Base-by-base conservation (phyloP, 75 land plant species). In the Selaginella moellendorffii region DNA sequence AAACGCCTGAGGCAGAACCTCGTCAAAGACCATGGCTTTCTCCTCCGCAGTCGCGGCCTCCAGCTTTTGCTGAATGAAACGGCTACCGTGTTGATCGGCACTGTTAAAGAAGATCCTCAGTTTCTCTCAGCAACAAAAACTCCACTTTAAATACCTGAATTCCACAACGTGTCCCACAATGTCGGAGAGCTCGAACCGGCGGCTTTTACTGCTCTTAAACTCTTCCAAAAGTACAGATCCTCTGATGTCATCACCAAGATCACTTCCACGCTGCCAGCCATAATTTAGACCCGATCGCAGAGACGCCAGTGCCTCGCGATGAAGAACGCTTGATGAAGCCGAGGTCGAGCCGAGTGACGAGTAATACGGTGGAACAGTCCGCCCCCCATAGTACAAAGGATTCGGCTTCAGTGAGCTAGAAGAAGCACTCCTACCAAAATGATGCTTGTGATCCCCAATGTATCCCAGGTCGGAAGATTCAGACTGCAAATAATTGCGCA, bases 31-130 rank as follows among this genome's bases (percentile, higher is more conserved):
- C 76, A 80, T 82, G 24, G 68, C 68, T 70, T 88, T 93, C 69
- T 93, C 98, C 54, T 88, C 96, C 19, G 61, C 72, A 12, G 75
- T 76, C 19, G 90, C 96, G 22, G 82, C 83, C 70, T 93, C 98
- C 27, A 93, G 70, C 53, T 93, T 88, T 76, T 93, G 96, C 63
- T 93, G 98, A 66, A 93, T 93, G 63, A 93, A 93, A 17, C 98
- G 75, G 68, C 98, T 93, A 24, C 98, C 98, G 75, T 85, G 87
- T 72, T 93, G 98, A 79, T 93, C 98, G 63, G 77, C 80, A 82
- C 96, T 93, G 81, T 60, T 65, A 10, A 52, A 66, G 10, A 36
- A 5, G 14, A 14, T 36, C n/a, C n/a, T n/a, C n/a, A 36, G 14
- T 5, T 36, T 5, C 14, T 36, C 46, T 36, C 14, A 5, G 14